Base-by-base conservation (phyloP, 306 rosid genomes). In the Betula pendula region DNA sequence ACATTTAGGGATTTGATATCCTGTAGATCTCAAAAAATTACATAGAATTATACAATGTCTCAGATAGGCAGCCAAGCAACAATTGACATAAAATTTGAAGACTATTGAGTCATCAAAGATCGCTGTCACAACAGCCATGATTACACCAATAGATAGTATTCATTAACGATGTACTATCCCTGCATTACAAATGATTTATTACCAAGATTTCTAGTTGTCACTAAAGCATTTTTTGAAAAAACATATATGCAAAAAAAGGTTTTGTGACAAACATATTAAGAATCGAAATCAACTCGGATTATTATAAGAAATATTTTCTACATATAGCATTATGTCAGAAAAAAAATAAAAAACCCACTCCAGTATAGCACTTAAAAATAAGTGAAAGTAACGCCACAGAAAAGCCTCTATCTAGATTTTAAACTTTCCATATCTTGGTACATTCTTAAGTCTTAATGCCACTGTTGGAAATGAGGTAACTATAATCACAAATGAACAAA, bases 401-500 rank as follows among this genome's bases (percentile, higher is more conserved):
- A 71, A 22, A 71, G 77, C 58, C 70, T 60, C 66, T 44, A 24
- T n/a, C 53, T 44, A 31, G 71, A 59, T 69, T 38, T 38, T 51
- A 55, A 68, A 29, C 70, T 31, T 78, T 47, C 69, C 33, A 44
- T 65, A 44, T 55, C 40, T 38, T 25, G 49, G 16, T 47, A 84
- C 75, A 75, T 75, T 69, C 72, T 74, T 77, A 48, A 68, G 78
- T 51, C 29, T 70, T 81, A 77, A 74, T 73, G 76, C 29, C 70
- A 59, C 79, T 62, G 86, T 76, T 70, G 51, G 74, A 78, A 50
- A 35, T 67, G 72, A 45, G 58, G 63, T 78, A 74, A 74, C 79
- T 76, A 78, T 84, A 80, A 72, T 44, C 70, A 84, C 27, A 67
- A 76, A 76, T 43, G 71, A 81, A 79, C 71, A 70, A 71, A 71